Base-by-base conservation (phyloP, 495 filamentous ascomycete species). In the Xylaria cubensis region DNA sequence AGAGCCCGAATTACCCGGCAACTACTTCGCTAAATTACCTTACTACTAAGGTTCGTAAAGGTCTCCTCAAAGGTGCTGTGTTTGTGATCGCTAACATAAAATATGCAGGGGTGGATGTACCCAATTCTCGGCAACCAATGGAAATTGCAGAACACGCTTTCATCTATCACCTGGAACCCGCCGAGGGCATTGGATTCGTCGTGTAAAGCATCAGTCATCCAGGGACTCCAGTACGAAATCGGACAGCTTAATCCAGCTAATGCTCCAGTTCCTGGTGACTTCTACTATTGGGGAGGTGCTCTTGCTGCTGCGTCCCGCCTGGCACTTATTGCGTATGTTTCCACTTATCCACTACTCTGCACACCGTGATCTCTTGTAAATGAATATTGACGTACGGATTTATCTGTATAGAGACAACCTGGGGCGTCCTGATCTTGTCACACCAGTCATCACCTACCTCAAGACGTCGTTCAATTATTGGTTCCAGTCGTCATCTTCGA, bases 301-400 rank as follows among this genome's bases (percentile, higher is more conserved):
- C 51, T 55, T 55, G 51, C 51, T 10, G 51, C 51, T 26, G 3
- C 0, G 21, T 10, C 51, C 21, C 51, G 51, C 51, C 51, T 55
- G 51, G 51, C 51, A 55, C 51, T 55, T 55, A 55, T 55, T 10
- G 51, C 51, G 51, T 55, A 55, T n/a, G 51, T 55, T 55, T 55
- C 26, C 21, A 21, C 51, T 13, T 8, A 26, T 3, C 10, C 21
- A 26, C 24, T 29, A 55, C 21, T 55, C 21, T 29, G 24, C 51
- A 12, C 39, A 51, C 4, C 2, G 21, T 29, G 8, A 26, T 53
- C 8, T 53, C 50, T 10, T 53, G 21, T 53, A 9, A 26, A 53
- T 29, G 24, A 55, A 55, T 55, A 29, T 29, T 55, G 13, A 55
- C 51, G 51, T 29, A 21, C 10, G 10, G 10, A 13, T 13, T 29